These are phyloP conservation scores for Suillus weaverae DNA, from an alignment of 768 basidiomycete genomes.

Conservation along the genomic window DNA sequence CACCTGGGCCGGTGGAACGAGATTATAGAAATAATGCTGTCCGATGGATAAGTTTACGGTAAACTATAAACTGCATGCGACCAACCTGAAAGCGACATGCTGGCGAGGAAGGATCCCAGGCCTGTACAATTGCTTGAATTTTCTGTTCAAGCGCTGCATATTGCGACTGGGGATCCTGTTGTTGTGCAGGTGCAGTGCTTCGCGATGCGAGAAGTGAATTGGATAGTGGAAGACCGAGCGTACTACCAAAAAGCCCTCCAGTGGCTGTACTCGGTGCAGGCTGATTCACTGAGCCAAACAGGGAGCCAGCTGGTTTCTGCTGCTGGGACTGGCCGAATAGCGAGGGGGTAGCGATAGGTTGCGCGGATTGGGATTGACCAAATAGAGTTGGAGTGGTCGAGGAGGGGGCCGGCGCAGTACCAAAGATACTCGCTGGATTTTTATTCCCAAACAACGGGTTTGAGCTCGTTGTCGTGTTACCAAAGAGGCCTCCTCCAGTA, in stretches of 20 bases:
- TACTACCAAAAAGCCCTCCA: conserved; percentile 38
- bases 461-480: conserved; percentile 21
- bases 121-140: conserved; percentile 62
- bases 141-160: conserved; percentile 52
- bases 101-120: conserved; percentile 70
- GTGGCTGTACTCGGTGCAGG: conserved; percentile 18
- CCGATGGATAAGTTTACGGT: conserved; percentile 3
- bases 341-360: conserved; percentile 14
- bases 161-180: conserved; percentile 63
- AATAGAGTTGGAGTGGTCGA: conserved; percentile 33
- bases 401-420: conserved; percentile 15
- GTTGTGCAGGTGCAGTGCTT: conserved; percentile 39
- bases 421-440: conserved; percentile 29
- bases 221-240: conserved; percentile 33
- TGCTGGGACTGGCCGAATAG: conserved; percentile 24
- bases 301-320: conserved; percentile 24
- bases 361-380: conserved; percentile 22
- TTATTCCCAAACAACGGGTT: conserved; percentile 40
- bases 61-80: conserved; percentile 5
- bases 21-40: conserved; percentile 83
- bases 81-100: conserved; percentile 81
- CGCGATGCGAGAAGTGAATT: conserved; percentile 41
- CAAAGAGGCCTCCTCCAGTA: conserved; percentile 28
- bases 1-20: conserved; percentile 70
- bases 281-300: conserved; percentile 33